Base-by-base conservation (phyloP, 805 yeast species). In the Candida ficus region DNA sequence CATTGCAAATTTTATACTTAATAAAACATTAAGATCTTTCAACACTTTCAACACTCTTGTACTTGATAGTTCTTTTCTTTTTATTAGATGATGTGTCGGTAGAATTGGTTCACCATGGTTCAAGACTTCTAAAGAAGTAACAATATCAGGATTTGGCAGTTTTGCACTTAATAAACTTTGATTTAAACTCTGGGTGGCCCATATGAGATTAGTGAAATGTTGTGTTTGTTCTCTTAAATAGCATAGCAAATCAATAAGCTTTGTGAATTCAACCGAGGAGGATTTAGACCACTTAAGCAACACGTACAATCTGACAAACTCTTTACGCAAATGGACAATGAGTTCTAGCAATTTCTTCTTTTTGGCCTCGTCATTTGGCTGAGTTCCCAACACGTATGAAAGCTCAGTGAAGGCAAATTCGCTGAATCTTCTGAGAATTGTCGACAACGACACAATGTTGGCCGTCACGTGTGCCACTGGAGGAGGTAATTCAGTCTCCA, bases 121-220 rank as follows among this genome's bases (percentile, higher is more conserved):
- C 40, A 90, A 67, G 0, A 93, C 96, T 56, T 91, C 95, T 49
- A 91, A 65, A 1, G 95, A 87, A 0, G 98, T 90, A 19, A 80
- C 73, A 17, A 93, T 60, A 61, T 93, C 99, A 0, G 96, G 93
- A 59, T 88, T 87, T 5, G 96, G 95, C 39, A 91, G 64, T 54
- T 95, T 90, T 0, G 99, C 98, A 22, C 89, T 85, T 1, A 88
- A 75, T 47, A 85, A 62, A n/a, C 82, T 76, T 38, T 78, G 75
- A 47, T 80, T 85, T 19, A 84, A 66, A n/a, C 71, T 70, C 46
- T 80, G 84, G 29, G 89, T 66, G 11, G 83, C 80, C 64, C 80
- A 73, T 16, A 83, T 75, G 29, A 64, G 80, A 53, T 71, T 78
- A 43, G 62, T 83, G 53, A 72, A 90, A 57, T 72, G 73, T 55